Evolutionary conservation across 306 rosid species (phyloP).

Genomic region (Urtica urens): DNA sequence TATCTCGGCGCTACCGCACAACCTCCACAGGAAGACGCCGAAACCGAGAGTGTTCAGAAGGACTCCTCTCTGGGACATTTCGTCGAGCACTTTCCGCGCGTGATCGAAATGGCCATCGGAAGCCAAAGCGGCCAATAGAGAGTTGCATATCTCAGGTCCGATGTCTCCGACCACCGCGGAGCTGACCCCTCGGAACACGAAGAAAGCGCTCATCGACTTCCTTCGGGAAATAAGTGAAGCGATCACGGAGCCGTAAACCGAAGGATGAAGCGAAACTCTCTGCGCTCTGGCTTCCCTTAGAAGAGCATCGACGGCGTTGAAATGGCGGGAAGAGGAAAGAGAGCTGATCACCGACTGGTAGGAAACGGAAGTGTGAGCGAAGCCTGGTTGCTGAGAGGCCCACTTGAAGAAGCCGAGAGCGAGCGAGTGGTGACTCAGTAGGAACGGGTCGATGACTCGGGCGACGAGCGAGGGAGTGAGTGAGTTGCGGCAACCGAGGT

Average conservation of each 20-base stretch:
- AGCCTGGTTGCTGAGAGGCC: constrained; percentile 83
- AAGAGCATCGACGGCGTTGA: constrained; percentile 36
- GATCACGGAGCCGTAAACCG: constrained; percentile 43
- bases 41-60: constrained; percentile 59
- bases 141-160: constrained; percentile 47
- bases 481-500: constrained; percentile 42
- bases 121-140: constrained; percentile 55
- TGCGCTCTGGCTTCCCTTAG: constrained; percentile 46
- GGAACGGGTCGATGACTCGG: constrained; percentile 73
- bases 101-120: constrained; percentile 40
- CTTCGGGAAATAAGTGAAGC: constrained; percentile 36
- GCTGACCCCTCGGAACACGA: constrained; percentile 24
- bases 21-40: constrained; percentile 61
- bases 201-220: constrained; percentile 41
- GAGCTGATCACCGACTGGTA: constrained; percentile 63
- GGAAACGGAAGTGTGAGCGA: constrained; percentile 43
- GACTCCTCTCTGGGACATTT: constrained; percentile 39
- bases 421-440: constrained; percentile 62
- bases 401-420: constrained; percentile 91
- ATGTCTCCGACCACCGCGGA: constrained; percentile 16
- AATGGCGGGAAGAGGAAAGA: constrained; percentile 44
- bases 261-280: constrained; percentile 33
- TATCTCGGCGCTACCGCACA: constrained; percentile 36
- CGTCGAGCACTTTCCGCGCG: constrained; percentile 50
- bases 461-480: constrained; percentile 64